These are phyloP conservation scores for Pyrus pyrifolia DNA, from an alignment of 306 rosid genomes.

Conservation along the genomic window DNA sequence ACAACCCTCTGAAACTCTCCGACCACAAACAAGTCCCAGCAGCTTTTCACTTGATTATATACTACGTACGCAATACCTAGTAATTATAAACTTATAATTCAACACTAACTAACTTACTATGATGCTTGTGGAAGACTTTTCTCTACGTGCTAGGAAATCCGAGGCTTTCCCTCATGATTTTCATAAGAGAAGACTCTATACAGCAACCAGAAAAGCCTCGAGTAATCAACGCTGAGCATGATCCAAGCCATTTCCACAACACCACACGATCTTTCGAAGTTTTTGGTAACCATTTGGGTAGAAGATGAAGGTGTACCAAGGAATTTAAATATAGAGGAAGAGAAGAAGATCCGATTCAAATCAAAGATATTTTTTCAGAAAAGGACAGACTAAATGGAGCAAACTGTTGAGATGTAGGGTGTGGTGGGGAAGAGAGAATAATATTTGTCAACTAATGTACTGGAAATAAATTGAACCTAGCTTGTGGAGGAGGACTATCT, in stretches of 20 bases:
- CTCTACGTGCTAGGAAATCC: slow-evolving; percentile 55
- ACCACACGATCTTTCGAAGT: slow-evolving; percentile 34
- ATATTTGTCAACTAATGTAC: slow-evolving; percentile 2
- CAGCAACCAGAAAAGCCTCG: slow-evolving; percentile 53
- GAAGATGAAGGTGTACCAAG: background rate
- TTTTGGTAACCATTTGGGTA: slow-evolving; percentile 38
- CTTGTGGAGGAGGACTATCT: slow-evolving; percentile 20
- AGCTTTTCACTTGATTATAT: background rate
- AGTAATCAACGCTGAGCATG: slow-evolving; percentile 57
- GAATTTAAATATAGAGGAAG: background rate
- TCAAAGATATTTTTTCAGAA: background rate
- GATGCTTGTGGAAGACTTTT: background rate
- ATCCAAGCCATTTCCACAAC: slow-evolving; percentile 50
- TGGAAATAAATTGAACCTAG: background rate
- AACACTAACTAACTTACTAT: background rate
- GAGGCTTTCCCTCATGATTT: slow-evolving; percentile 78
- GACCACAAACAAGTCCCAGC: background rate
- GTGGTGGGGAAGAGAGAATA: slow-evolving; percentile 19
- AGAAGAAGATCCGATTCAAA: slow-evolving; percentile 5
- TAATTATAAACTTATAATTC: background rate
- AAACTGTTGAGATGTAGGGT: slow-evolving; percentile 4
- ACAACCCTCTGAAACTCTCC: background rate
- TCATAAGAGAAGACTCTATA: slow-evolving; percentile 58
- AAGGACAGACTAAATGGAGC: background rate
- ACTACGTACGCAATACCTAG: background rate